Evolutionary conservation across 805 yeast species (phyloP).

Genomic region (Metschnikowia drakensbergensis): DNA sequence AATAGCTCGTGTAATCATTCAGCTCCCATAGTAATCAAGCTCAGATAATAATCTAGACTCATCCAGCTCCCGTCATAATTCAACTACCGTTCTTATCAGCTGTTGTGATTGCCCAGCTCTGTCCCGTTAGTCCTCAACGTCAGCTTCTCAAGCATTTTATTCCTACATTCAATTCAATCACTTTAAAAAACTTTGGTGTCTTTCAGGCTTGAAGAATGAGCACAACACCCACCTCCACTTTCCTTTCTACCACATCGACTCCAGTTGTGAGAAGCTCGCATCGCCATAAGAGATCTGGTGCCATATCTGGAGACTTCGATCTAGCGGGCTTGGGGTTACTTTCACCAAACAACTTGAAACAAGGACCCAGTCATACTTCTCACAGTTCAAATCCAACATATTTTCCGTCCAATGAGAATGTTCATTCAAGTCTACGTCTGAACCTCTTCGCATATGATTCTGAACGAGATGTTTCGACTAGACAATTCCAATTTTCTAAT

Average conservation of each 20-base stretch:
- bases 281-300: conserved; percentile 81
- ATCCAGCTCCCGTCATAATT: no score
- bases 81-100: neutral
- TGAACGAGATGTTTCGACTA: conserved; percentile 21
- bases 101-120: neutral
- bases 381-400: conserved; percentile 5
- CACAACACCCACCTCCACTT: conserved; percentile 3
- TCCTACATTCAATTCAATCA: conserved; percentile 6
- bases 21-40: neutral
- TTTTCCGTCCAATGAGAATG: neutral
- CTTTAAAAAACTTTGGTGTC: neutral
- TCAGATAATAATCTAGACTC: no score
- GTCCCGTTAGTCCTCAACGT: neutral
- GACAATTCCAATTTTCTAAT: conserved; percentile 31
- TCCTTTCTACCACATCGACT: conserved; percentile 6
- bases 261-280: conserved; percentile 33
- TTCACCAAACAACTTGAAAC: conserved; percentile 22
- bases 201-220: neutral
- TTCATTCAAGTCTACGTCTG: conserved; percentile 11
- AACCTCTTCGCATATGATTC: conserved; percentile 5
- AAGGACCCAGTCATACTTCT: conserved; percentile 4
- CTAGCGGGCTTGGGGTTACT: conserved; percentile 36
- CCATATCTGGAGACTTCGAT: conserved; percentile 84
- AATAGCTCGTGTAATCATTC: neutral
- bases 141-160: neutral